Evolutionary conservation across 352 stramenopile species (phyloP).

Genomic region (Phytophthora niederhauseri): DNA sequence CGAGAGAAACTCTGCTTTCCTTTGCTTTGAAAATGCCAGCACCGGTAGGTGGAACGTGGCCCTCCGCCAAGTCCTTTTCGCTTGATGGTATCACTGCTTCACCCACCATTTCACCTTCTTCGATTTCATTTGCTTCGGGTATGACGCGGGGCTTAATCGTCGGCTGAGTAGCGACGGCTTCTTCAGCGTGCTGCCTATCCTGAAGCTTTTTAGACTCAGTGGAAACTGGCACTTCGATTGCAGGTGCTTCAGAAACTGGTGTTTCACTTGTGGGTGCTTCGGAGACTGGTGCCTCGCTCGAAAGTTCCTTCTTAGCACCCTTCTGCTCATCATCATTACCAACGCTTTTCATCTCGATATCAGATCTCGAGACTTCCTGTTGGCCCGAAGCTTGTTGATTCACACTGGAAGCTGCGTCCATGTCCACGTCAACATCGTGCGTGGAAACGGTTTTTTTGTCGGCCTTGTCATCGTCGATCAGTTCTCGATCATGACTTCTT

Average conservation of each 20-base stretch:
- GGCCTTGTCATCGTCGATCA: not conserved
- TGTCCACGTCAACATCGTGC: constrained; percentile 20
- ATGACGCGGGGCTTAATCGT: not conserved
- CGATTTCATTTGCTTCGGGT: constrained; percentile 18
- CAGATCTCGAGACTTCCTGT: not conserved
- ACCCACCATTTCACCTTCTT: constrained; percentile 38
- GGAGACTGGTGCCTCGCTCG: not conserved
- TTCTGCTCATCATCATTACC: constrained; percentile 1
- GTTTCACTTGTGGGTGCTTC: too few species aligned
- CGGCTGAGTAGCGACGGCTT: not conserved
- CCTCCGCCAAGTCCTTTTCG: constrained; percentile 11
- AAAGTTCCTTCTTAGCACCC: not conserved
- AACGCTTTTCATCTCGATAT: constrained; percentile 25
- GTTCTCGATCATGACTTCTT: not conserved
- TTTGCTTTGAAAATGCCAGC: constrained; percentile 3
- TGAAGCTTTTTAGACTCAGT: not conserved
- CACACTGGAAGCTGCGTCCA: not conserved
- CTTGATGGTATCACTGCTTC: constrained; percentile 24
- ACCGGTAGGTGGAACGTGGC: not conserved
- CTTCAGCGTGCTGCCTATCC: not conserved
- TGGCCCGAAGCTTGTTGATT: not conserved
- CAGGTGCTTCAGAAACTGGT: too few species aligned
- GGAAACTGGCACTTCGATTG: not conserved
- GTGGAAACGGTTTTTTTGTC: not conserved
- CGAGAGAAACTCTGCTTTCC: not conserved